A percentile compares a stretch with the other conserved stretches of the same genome.
Conservation (phyloP, 495 filamentous ascomycete genomes). For the Podospora tetraspora region DNA sequence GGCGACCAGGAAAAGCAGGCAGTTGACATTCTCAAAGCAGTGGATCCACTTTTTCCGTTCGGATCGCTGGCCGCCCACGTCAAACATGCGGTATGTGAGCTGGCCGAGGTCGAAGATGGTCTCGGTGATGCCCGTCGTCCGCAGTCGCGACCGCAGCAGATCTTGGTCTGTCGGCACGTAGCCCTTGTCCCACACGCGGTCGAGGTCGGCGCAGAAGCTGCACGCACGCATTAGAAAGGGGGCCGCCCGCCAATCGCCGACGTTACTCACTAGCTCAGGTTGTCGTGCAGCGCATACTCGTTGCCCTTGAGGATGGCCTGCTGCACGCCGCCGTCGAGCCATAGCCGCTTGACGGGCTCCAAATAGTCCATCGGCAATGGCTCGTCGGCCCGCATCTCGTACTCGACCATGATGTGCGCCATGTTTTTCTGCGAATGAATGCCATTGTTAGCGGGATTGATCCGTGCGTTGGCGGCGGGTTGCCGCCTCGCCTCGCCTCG, state of each 20-base stretch:
- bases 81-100: constrained; percentile 98
- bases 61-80: constrained; percentile 93
- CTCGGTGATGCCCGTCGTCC: constrained; percentile 96
- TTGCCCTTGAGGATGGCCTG: constrained; percentile 83
- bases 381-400: constrained; percentile 73
- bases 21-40: constrained; percentile 96
- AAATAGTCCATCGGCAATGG: constrained; percentile 64
- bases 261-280: constrained; percentile 76
- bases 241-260: not conserved
- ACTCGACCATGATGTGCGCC: constrained; percentile 52
- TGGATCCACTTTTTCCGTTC: constrained; percentile 99
- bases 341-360: constrained; percentile 75
- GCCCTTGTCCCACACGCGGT: constrained; percentile 78
- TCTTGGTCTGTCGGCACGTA: constrained; percentile 97
- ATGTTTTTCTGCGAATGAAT: constrained; percentile 42
- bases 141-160: constrained; percentile 82
- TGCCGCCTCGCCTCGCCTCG: not conserved
- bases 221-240: not conserved
- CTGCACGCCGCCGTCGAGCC: constrained; percentile 79
- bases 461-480: not conserved
- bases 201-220: constrained; percentile 88
- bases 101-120: constrained; percentile 92
- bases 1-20: constrained; percentile 89
- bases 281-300: constrained; percentile 95
- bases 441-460: not conserved